phyloP scores from a whole-genome alignment of 768 basidiomycete genomes.

The Kwoniella dejecticola region DNA sequence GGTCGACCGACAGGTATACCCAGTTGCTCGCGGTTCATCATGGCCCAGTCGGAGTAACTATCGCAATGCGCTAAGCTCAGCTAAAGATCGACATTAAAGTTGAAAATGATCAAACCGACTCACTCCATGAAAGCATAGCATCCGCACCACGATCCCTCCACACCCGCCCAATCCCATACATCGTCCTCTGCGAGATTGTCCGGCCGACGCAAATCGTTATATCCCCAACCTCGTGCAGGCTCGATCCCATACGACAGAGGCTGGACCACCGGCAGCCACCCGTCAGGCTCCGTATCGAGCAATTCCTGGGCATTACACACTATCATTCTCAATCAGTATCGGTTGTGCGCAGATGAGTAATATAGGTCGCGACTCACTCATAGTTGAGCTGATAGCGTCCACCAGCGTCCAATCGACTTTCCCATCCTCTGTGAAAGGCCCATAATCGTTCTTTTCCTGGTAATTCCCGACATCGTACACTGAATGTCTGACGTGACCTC shows the following conservation, averaged over 20 bases:
- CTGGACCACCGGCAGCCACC: constrained; percentile 36
- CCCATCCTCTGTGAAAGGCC: constrained; percentile 44
- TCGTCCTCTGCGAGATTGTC: constrained; percentile 27
- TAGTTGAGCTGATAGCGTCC: constrained; percentile 44
- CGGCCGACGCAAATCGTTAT: constrained; percentile 33
- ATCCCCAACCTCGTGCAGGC: constrained; percentile 38
- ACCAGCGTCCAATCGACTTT: constrained; percentile 49
- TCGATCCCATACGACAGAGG: constrained; percentile 43
- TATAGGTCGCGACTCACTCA: constrained; percentile 38
- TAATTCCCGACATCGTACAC: constrained; percentile 42
- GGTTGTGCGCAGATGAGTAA: not conserved
- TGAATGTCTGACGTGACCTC: constrained; percentile 37
- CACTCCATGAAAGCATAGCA: constrained; percentile 55
- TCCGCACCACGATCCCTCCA: constrained; percentile 49
- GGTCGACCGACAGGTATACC: constrained; percentile 17
- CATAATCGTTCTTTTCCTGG: constrained; percentile 43
- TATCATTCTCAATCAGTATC: not conserved
- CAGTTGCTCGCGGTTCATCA: constrained; percentile 37
- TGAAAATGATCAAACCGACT: not conserved
- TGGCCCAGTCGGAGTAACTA: constrained; percentile 48
- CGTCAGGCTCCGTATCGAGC: constrained; percentile 32
- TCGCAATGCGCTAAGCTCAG: not conserved
- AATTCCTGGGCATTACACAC: constrained; percentile 38
- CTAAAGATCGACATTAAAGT: not conserved
- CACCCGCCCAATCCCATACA: constrained; percentile 52